Evolutionary conservation across 2,329 filamentous ascomycete species (phyloP), one percentile per base, ranked within the genome.

Genomic region (Exophiala sp.): DNA sequence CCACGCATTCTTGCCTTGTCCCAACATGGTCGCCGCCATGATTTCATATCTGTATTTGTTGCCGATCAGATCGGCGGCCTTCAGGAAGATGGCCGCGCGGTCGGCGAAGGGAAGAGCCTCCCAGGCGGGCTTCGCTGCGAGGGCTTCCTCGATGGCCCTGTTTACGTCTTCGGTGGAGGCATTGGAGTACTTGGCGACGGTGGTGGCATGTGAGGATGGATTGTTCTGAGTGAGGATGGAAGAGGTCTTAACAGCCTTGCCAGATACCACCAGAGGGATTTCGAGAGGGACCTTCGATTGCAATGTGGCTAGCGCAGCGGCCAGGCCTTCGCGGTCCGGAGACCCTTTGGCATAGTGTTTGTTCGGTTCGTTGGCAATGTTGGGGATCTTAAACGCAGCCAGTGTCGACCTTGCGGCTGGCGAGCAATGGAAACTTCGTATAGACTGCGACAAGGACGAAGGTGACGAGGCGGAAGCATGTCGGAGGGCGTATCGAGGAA

Each of bases 1-100:
- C 89, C 89, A 97, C 41, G 88, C 88, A 68, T 96, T 97, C 80
- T 97, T 97, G 63, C 93, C 91, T 72, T 98, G 91, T 54, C 91
- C 93, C 24, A 95, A 76, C 81, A 97, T 95, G 11, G 93, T 96
- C 38, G 88, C 82, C 6, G 93, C 91, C 86, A 97, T 95, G 62
- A 98, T 81, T 49, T 96, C 88, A 71, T 95, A 96, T 65, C 93
- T 81, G 72, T 98, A 97, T 73, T 97, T 97, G 58, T 80, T 86
- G 47, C 86, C 76, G 60, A 98, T 81, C 56, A 98, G 76, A 66
- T 97, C 90, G 27, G 91, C 91, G 2, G 93, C 91, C 77, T 96
- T 96, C 64, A 97, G 80, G 74, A 97, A 97, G 65, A 98, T 79
- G 49, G 90, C 86, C 10, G 91, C 91, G 47, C 91, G 82, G 70